Evolutionary conservation across 179 eudicot species (phyloP).

Genomic region (Silene vulgaris): DNA sequence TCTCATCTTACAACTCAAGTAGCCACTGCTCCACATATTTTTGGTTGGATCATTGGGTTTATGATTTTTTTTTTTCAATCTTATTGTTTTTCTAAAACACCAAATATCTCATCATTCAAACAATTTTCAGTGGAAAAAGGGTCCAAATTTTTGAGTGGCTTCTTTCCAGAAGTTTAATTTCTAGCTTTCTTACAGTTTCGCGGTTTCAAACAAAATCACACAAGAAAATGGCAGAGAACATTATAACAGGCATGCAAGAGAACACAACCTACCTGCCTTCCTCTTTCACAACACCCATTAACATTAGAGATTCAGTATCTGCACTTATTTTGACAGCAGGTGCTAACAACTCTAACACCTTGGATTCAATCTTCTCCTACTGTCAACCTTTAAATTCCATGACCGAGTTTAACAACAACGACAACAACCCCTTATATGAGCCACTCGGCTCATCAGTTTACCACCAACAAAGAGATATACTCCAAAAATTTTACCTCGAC

Average conservation of each 20-base stretch:
- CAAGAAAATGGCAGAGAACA: neutral
- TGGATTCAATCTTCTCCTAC: slow-evolving; percentile 64
- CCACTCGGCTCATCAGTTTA: slow-evolving; percentile 70
- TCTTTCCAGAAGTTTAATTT: slow-evolving; percentile 19
- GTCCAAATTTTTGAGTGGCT: slow-evolving; percentile 23
- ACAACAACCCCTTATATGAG: slow-evolving; percentile 28
- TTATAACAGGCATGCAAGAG: slow-evolving; percentile 37
- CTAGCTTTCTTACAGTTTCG: slow-evolving; percentile 13
- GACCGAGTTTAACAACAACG: slow-evolving; percentile 7
- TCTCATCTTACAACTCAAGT: slow-evolving; percentile 15
- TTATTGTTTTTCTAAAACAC: slow-evolving; percentile 1
- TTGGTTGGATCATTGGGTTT: slow-evolving; percentile 25
- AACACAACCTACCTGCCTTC: slow-evolving; percentile 24
- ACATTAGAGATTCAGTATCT: slow-evolving; percentile 55
- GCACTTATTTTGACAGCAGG: slow-evolving; percentile 55
- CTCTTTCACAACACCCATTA: slow-evolving; percentile 21
- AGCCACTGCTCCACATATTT: slow-evolving; percentile 24
- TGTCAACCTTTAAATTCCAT: slow-evolving; percentile 34
- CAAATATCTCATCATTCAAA: neutral
- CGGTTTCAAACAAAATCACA: neutral
- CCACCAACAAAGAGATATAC: slow-evolving; percentile 61
- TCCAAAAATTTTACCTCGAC: slow-evolving; percentile 52
- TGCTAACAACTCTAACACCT: slow-evolving; percentile 44
- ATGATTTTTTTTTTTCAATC: neutral
- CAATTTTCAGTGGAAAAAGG: slow-evolving; percentile 25